phyloP scores from a whole-genome alignment of 1,139 yeast genomes.

The Insectozyma bohioensis region DNA sequence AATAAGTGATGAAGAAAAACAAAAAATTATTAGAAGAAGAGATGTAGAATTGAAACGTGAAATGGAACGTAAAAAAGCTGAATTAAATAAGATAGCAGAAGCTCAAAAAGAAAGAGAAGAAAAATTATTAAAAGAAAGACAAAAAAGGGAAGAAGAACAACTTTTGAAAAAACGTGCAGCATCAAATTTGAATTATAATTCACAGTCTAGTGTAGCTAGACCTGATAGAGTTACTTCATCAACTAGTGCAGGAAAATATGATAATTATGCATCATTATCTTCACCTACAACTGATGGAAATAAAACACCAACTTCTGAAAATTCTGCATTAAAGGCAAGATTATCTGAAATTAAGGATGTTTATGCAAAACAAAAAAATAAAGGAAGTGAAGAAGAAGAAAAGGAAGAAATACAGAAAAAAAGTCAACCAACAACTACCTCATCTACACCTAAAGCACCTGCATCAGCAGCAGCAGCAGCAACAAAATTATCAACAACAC shows the following conservation, averaged over 20 bases:
- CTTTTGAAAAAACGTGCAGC: conserved; percentile 13
- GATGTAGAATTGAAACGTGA: conserved; percentile 19
- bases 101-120: conserved; percentile 11
- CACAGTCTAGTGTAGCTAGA: conserved; percentile 22
- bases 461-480: conserved; percentile 1
- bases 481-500: conserved; percentile 9
- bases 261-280: conserved; percentile 37
- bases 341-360: no score
- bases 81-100: conserved; percentile 11
- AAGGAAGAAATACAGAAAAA: not conserved
- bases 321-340: no score
- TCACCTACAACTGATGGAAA: not conserved
- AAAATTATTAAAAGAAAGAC: conserved; percentile 18
- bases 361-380: no score
- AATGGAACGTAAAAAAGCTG: conserved; percentile 18
- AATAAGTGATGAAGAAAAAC: conserved; percentile 36
- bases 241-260: conserved; percentile 24
- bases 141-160: conserved; percentile 19
- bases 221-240: conserved; percentile 19
- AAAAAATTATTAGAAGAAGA: conserved; percentile 22
- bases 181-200: conserved; percentile 23
- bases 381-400: no score
- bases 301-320: no score
- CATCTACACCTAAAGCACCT: not conserved
- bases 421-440: conserved; percentile 1